These are phyloP conservation scores for Ceratocystis huliohia DNA, from an alignment of 2,329 filamentous ascomycete genomes.

Conservation along the genomic window DNA sequence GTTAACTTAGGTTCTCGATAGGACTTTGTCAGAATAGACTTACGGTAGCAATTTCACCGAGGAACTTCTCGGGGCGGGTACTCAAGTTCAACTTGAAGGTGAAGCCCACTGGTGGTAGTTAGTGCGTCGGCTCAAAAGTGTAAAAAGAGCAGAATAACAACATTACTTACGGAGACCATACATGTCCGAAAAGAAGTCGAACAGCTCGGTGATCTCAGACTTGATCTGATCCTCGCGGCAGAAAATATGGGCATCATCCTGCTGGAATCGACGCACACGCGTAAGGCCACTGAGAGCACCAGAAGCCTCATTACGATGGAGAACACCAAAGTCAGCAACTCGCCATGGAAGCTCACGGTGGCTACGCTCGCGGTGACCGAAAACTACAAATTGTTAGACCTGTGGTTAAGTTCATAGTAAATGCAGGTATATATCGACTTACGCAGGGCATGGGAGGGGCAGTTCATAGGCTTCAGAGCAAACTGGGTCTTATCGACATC, in stretches of 20 bases:
- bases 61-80: conserved; percentile 75
- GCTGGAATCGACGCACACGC: conserved; percentile 83
- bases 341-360: conserved; percentile 71
- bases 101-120: conserved; percentile 27
- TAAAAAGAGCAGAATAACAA: conserved; percentile 41
- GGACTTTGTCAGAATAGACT: not conserved
- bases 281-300: conserved; percentile 85
- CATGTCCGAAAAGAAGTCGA: conserved; percentile 58
- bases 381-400: conserved; percentile 19
- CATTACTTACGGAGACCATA: conserved; percentile 32
- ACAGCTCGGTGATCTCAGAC: conserved; percentile 60
- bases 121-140: conserved; percentile 17
- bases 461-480: conserved; percentile 95
- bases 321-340: conserved; percentile 87
- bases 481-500: conserved; percentile 59
- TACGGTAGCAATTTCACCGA: conserved; percentile 63
- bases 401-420: not conserved
- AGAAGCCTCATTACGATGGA: conserved; percentile 91
- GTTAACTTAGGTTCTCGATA: not conserved
- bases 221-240: conserved; percentile 67
- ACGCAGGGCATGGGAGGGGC: conserved; percentile 67
- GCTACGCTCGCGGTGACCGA: conserved; percentile 22
- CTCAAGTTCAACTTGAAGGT: conserved; percentile 91
- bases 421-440: not conserved
- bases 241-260: conserved; percentile 95